Base-by-base conservation (phyloP, 441 rosid genomes). In the Kokia cookei region DNA sequence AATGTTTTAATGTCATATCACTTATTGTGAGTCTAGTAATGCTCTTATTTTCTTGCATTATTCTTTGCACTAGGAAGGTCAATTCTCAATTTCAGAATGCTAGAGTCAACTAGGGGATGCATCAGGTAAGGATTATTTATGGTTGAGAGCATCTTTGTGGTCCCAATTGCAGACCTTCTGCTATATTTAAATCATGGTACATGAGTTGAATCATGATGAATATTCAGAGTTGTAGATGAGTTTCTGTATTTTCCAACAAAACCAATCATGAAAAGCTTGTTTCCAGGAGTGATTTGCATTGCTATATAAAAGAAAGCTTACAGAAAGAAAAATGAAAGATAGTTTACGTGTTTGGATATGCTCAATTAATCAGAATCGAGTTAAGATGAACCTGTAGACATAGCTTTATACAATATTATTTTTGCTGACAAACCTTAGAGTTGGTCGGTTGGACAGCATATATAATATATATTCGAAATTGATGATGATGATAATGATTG, bases 51-150 rank as follows among this genome's bases (percentile, higher is more conserved):
- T 45, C 9, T 69, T 69, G 62, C 73, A 35, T 26, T 75, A 40
- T 40, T 32, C 47, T 54, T 50, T 68, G 47, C 40, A 54, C 11
- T 37, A 47, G 43, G 14, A 65, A 53, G 15, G 79, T 79, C 80
- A 79, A 53, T 71, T 74, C 50, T 54, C 47, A 57, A 51, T 71
- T 73, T 43, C 58, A 51, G 53, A 62, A 15, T 19, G 60, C 53
- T 43, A 60, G 42, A 69, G 83, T 76, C 78, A 61, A 72, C 73
- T 43, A 43, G 40, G 60, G 53, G 68, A 73, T 73, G 29, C 75
- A n/a, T n/a, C 27, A 69, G 47, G 19, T 29, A 40, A 17, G 59
- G 59, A n/a, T 68, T 51, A 53, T 60, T n/a, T 12, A 50, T 42
- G 22, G 7, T 14, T 66, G 7, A 0, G 24, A 67, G 26, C 69